Evolutionary conservation across 2,329 filamentous ascomycete species (phyloP), one percentile per base, ranked within the genome.

Genomic region (Aspergillus aculeatus): DNA sequence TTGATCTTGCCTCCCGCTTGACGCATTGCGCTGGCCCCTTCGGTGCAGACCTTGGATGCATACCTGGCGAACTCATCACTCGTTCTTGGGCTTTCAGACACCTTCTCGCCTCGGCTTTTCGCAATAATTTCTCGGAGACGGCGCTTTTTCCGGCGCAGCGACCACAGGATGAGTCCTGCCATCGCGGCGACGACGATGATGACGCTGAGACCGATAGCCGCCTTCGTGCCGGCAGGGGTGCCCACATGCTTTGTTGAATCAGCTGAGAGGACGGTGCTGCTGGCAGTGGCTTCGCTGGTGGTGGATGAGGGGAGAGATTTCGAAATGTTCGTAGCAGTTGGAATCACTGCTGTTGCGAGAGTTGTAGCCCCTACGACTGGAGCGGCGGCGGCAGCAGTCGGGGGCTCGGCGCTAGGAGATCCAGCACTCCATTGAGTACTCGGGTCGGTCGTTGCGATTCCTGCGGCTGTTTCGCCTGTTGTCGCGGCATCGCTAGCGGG

Each of bases 71-170:
- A 44, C 38, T 14, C 11, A n/a, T 29, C 16, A 31, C 47, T 7
- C 11, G 53, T 7, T 23, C 19, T 9, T 4, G 53, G 16, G 41
- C 23, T 21, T 4, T 29, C 21, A 35, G 53, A 5, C 11, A 14
- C 16, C 26, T 55, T 55, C 26, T 55, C 53, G 24, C 12, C 11
- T 0, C n/a, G 2, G 10, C 23, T 32, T n/a, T 47, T 29, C 5
- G 53, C 53, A 12, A 55, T 55, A 5, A 47, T 47, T 6, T 14
- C 23, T 6, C 47, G 53, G 4, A 55, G 19, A 2, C 41, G 41
- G 11, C 53, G 53, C 26, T 55, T 55, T 41, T 55, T 55, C 41
- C 41, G 26, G 41, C 47, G 53, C 10, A 55, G 26, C 5, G 41
- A 47, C 53, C 53, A 55, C 41, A 55, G 10, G 4, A 55, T 31